Evolutionary conservation across 1,284 basidiomycete species (phyloP), one percentile per base, ranked within the genome.

Genomic region (Malassezia japonica): DNA sequence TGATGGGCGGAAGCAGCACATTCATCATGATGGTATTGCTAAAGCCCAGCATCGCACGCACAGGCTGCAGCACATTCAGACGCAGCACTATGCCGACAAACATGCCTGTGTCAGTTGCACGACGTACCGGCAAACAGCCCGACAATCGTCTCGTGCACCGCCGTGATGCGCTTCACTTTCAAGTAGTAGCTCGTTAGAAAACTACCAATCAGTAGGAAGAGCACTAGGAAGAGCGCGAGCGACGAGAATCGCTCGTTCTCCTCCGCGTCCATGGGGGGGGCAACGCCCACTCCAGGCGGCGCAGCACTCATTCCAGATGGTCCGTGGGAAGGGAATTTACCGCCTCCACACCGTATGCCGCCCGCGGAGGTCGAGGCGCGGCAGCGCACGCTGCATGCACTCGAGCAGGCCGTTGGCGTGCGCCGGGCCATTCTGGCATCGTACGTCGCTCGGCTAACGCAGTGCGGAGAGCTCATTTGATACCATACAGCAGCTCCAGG

Each of bases 21-120:
- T 99, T 98, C 78, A 98, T 92, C 80, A 99, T 95, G 50, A 98
- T 79, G 3, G 91, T 96, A 72, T 94, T 89, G 74, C 87, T 90
- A 79, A 94, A 95, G 16, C 86, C 87, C 75, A 99, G 78, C 92
- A 98, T 98, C 70, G 91, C 87, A 64, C 89, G 81, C 57, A 99
- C 95, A 78, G 91, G 82, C 56, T 86, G 86, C 15, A 90, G 90
- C 0, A 92, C 91, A 1, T 86, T 83, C 29, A 98, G 77, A 59
- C 94, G 79, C 29, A 98, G 83, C 53, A 92, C 81, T 60, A 94
- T 77, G 0, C 92, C 92, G 39, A 99, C 92, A 45, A 87, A 80
- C 89, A 95, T 96, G 48, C 92, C 62, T 40, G 48, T 16, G 32
- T 42, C 25, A 31, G 35, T 21, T n/a, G 29, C 8, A 5, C n/a